Base-by-base conservation (phyloP, 345 rosid genomes). In the Physaria fendleri region DNA sequence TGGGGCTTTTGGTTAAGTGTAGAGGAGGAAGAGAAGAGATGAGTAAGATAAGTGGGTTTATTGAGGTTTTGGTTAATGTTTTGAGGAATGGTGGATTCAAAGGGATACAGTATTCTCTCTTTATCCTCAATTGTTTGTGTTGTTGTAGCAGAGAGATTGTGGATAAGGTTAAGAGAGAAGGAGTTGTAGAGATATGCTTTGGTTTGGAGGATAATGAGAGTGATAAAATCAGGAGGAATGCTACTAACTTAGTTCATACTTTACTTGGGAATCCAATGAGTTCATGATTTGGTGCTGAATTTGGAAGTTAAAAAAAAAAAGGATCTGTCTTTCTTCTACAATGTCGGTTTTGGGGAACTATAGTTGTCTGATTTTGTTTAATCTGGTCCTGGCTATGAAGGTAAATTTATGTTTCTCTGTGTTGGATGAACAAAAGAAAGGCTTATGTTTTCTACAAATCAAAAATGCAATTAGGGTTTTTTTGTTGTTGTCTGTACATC, bases 11-110 rank as follows among this genome's bases (percentile, higher is more conserved):
- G 76, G 96, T 78, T 3, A 94, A 87, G 73, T 85, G 95, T 53
- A 84, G 77, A 71, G 95, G 89, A 72, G 99, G 99, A 39, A 78
- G 92, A 58, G 90, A 83, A 25, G 87, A 78, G 62, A 90, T 87
- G 88, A 73, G 62, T 8, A 79, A 71, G 71, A 70, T 74, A 22
- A 30, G 37, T 66, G 90, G 85, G 14, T 78, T 80, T 58, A 80
- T 85, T 39, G 65, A 75, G 29, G 79, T 85, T 68, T 76, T 94
- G 73, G 85, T 80, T 8, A 59, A 71, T 5, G 82, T 81, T 43
- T 51, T 83, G 65, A 79, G 71, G 70, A 75, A 69, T 64, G 92
- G 96, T 50, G 78, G 82, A 13, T 64, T 76, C 30, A 87, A 75
- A 72, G 95, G 87, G 21, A 70, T 94, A 46, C 87, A 85, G 63